These are phyloP conservation scores for Boletellus sp. DNA, from an alignment of 1,284 basidiomycete genomes.

Conservation along the genomic window DNA sequence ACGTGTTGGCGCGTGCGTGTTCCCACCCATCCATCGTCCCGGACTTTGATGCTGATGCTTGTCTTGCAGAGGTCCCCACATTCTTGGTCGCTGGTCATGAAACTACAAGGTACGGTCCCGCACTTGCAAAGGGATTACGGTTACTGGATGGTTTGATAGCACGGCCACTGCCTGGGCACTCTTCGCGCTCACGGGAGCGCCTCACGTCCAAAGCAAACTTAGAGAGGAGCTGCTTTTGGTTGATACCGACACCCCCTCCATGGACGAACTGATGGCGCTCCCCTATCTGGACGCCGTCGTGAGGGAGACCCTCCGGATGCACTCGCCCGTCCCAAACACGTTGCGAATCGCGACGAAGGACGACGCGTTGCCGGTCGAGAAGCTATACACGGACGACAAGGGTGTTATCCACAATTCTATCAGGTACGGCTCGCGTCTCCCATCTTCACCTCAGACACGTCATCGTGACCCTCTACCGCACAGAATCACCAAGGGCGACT, in stretches of 20 bases:
- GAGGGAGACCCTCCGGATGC: conserved; percentile 66
- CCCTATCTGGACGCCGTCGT: conserved; percentile 65
- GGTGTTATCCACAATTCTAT: conserved; percentile 36
- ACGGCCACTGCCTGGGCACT: conserved; percentile 60
- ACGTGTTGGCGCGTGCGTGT: conserved; percentile 69
- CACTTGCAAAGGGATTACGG: background rate
- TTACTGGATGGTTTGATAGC: conserved; percentile 22
- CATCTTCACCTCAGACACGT: background rate
- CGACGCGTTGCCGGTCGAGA: conserved; percentile 56
- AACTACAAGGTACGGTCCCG: conserved; percentile 54
- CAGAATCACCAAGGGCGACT: conserved; percentile 39
- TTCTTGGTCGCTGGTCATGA: conserved; percentile 70
- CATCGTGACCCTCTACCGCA: background rate
- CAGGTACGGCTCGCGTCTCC: conserved; percentile 5
- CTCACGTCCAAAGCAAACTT: conserved; percentile 60
- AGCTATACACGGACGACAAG: conserved; percentile 41
- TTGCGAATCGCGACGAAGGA: conserved; percentile 53
- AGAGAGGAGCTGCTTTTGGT: conserved; percentile 61
- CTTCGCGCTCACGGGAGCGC: conserved; percentile 55
- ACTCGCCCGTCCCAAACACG: conserved; percentile 58
- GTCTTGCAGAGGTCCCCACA: conserved; percentile 35
- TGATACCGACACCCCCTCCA: conserved; percentile 49
- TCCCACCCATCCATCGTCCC: background rate
- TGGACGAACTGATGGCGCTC: conserved; percentile 59
- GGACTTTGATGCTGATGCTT: background rate